Conservation (phyloP, 495 filamentous ascomycete genomes). For the Tuber melanosporum region DNA sequence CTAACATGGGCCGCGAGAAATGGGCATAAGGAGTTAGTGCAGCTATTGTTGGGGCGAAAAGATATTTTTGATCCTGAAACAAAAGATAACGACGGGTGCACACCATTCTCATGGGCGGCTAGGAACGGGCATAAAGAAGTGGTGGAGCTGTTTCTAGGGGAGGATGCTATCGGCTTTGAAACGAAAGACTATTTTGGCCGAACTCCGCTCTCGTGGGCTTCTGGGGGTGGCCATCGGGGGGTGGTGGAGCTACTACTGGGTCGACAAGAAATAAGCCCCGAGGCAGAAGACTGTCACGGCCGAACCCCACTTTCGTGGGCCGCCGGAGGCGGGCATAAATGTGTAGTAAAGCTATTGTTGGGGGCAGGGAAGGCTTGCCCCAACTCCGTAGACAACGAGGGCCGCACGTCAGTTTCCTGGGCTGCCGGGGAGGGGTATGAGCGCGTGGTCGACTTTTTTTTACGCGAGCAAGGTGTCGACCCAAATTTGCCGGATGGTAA, state of each 20-base stretch:
- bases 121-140: slow-evolving; percentile 16
- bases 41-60: slow-evolving; percentile 23
- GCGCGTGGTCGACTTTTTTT: slow-evolving; percentile 12
- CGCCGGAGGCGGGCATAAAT: slow-evolving; percentile 24
- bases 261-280: no score
- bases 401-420: slow-evolving; percentile 9
- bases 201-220: slow-evolving; percentile 45
- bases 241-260: no score
- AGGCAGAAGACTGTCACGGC: no score
- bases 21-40: slow-evolving; percentile 30
- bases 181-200: slow-evolving; percentile 11
- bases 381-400: not conserved
- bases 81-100: not conserved
- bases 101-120: slow-evolving; percentile 30
- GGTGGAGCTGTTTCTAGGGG: slow-evolving; percentile 10
- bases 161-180: slow-evolving; percentile 10
- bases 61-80: slow-evolving; percentile 15
- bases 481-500: slow-evolving; percentile 9
- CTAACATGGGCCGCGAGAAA: slow-evolving; percentile 31
- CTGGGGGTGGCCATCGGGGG: no score
- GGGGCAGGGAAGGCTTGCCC: slow-evolving; percentile 11
- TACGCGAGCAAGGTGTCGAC: not conserved
- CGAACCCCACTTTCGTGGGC: slow-evolving; percentile 45
- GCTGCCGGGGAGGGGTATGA: slow-evolving; percentile 24
- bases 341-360: slow-evolving; percentile 31